These are phyloP conservation scores for Aspergillus eucalypticola DNA, from an alignment of 2,329 filamentous ascomycete species.

Conservation along the genomic window DNA sequence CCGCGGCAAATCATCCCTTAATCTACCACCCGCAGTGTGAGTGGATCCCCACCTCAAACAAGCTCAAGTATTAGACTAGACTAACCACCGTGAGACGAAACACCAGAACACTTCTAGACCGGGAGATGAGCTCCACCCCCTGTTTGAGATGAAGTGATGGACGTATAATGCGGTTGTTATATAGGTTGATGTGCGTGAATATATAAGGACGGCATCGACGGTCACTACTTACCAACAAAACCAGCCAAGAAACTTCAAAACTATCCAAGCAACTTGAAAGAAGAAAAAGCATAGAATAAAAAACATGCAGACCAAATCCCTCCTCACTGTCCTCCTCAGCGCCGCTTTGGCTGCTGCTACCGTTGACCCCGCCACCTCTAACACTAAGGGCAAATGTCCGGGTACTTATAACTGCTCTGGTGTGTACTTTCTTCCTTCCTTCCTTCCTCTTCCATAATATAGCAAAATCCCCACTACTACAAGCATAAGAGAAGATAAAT, in stretches of 20 bases:
- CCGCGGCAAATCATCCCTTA: neutral
- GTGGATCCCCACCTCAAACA: neutral
- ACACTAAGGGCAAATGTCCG: constrained; percentile 40
- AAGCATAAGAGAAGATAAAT: neutral
- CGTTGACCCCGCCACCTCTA: constrained; percentile 36
- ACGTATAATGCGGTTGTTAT: neutral
- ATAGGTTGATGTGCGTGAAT: neutral
- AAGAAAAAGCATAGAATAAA: neutral
- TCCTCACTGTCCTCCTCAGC: constrained; percentile 17
- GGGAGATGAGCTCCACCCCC: neutral
- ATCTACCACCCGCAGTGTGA: neutral
- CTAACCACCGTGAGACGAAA: no score
- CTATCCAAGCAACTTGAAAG: neutral
- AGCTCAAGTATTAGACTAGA: neutral
- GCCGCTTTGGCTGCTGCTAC: constrained; percentile 27
- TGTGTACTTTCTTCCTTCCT: constrained; percentile 8
- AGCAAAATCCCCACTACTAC: no score
- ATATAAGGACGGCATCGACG: no score
- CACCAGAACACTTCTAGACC: neutral
- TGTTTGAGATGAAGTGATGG: neutral
- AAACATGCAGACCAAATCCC: neutral
- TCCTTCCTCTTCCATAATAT: no score
- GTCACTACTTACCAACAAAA: no score
- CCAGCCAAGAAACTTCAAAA: no score
- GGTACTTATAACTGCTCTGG: constrained; percentile 30